A percentile compares a stretch with the other conserved stretches of the same genome.
Conservation (phyloP, 768 basidiomycete genomes). For the Crassisporium funariophilum region DNA sequence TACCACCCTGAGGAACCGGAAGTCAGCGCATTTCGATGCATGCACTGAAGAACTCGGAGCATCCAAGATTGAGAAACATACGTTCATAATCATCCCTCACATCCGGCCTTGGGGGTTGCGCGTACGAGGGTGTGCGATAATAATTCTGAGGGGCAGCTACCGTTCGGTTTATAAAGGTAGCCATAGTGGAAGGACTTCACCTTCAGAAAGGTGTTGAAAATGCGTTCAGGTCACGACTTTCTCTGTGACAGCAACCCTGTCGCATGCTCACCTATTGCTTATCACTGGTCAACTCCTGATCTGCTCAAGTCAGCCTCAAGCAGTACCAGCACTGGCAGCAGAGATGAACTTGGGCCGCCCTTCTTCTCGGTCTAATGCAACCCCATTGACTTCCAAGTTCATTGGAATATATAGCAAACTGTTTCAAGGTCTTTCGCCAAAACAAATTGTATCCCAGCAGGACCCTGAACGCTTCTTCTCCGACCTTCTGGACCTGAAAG, state of each 20-base stretch:
- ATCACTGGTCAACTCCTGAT: not conserved
- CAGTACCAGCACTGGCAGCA: not conserved
- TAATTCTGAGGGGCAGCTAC: slow-evolving; percentile 22
- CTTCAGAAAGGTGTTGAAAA: no score
- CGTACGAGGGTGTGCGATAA: slow-evolving; percentile 25
- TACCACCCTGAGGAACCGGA: slow-evolving; percentile 67
- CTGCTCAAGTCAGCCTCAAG: not conserved
- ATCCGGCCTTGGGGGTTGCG: slow-evolving; percentile 38
- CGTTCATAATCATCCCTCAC: slow-evolving; percentile 79
- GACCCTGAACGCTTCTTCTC: slow-evolving; percentile 52
- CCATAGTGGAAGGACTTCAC: no score
- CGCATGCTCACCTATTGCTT: no score
- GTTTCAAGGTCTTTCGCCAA: slow-evolving; percentile 49
- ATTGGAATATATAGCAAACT: slow-evolving; percentile 49
- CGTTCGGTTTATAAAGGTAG: slow-evolving; percentile 24
- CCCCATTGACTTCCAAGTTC: slow-evolving; percentile 46
- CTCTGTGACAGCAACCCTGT: no score
- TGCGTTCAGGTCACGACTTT: no score
- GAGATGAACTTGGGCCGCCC: slow-evolving; percentile 18
- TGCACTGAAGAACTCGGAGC: not conserved
- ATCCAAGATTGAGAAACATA: slow-evolving; percentile 32
- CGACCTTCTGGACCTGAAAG: slow-evolving; percentile 51
- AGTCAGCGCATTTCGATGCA: not conserved
- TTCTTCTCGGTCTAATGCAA: not conserved
- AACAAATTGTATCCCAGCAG: slow-evolving; percentile 46